Base-by-base conservation (phyloP, 352 stramenopile genomes). In the Phytophthora meadii region DNA sequence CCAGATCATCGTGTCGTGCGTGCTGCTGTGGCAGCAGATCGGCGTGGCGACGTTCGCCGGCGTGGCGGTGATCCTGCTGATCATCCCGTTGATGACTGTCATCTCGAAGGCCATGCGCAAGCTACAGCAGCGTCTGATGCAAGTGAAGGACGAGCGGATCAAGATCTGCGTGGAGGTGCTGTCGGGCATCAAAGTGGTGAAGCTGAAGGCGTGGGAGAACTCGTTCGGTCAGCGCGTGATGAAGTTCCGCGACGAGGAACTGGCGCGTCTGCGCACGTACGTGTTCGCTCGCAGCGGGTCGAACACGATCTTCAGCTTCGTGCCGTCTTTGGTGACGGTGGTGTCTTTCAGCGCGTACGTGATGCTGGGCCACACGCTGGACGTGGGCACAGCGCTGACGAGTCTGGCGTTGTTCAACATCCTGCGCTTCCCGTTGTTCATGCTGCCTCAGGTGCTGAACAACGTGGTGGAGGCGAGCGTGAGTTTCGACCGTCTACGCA, bases 11-110 rank as follows among this genome's bases (percentile, higher is more conserved):
- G 77, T 93, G 11, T 91, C 84, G 34, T 93, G 84, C 61, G 63
- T 83, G 14, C 32, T 94, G 63, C 61, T 95, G 34, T 94, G 77
- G 70, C 60, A 82, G 34, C 78, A 95, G 66, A 88, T 95, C 41
- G 90, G 92, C 54, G 78, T 90, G 4, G 88, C 92, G 30, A 96
- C 88, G 39, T 84, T 99, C 61, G 94, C 86, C 0, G 97, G 95
- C 22, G 84, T 99, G 5, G 88, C 74, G 0, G 87, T 99, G 48
- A 98, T 99, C 53, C 32, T 98, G 11, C 62, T 98, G 30, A 78
- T 98, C 42, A 88, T 98, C n/a, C 96, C 97, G 2, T 51, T 98
- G 8, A 98, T 92, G 51, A 88, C 87, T 3, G 34, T 71, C 11
- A 90, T 99, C 50, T 96, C 95, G 12, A 86, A 87, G 56, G 74